A percentile compares a stretch with the other conserved stretches of the same genome.
These are phyloP conservation scores for Mycena citricolor DNA, from an alignment of 1,284 basidiomycete genomes.

Conservation along the genomic window DNA sequence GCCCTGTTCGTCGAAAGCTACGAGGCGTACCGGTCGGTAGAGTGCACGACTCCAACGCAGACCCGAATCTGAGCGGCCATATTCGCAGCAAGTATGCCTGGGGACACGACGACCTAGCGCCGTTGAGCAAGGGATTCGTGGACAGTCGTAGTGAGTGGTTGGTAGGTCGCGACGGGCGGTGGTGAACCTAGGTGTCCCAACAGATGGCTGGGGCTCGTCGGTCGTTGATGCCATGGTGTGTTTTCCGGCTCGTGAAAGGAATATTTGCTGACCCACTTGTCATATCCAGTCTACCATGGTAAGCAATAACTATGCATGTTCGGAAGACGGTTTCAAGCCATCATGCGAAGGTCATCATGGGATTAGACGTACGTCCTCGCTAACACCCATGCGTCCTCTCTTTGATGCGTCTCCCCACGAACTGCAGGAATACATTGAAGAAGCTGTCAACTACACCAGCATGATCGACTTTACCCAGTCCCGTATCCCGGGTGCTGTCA, in stretches of 20 bases:
- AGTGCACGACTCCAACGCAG: no score
- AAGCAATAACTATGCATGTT: neutral
- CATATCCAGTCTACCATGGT: no score
- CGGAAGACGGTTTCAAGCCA: neutral
- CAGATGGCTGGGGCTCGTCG: no score
- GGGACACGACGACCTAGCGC: constrained; percentile 51
- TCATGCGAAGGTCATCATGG: constrained; percentile 37
- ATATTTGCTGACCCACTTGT: no score
- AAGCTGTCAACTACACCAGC: constrained; percentile 43
- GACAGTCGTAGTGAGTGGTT: constrained; percentile 11
- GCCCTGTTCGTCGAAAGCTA: constrained; percentile 21
- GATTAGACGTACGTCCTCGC: constrained; percentile 35
- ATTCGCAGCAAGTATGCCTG: constrained; percentile 27
- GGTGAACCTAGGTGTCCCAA: no score
- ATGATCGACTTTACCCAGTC: constrained; percentile 48
- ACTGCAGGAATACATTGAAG: constrained; percentile 43
- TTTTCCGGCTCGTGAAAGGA: no score
- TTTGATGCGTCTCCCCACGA: neutral
- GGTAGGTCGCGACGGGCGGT: no score
- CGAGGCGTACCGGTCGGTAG: constrained; percentile 24
- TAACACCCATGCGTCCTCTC: neutral
- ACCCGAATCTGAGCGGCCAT: no score
- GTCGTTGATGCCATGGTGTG: no score
- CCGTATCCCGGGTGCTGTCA: constrained; percentile 23
- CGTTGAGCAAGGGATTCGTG: constrained; percentile 37